Evolutionary conservation across 805 yeast genomes (phyloP).

Genomic region (Teunomyces tritomae): DNA sequence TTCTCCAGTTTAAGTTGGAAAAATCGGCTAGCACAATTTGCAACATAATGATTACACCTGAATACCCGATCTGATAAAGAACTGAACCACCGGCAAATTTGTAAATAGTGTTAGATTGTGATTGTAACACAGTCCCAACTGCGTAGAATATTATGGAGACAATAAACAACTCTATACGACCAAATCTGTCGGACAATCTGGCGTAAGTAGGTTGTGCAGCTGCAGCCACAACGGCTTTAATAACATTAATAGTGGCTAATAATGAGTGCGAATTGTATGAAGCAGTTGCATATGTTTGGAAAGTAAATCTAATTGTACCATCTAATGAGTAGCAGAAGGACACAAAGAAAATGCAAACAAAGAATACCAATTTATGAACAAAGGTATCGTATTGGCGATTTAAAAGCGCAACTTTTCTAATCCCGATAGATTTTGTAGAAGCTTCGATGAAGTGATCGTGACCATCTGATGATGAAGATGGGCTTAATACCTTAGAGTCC

Average conservation of each 20-base stretch:
- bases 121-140: slow-evolving; percentile 63
- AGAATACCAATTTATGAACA: slow-evolving; percentile 39
- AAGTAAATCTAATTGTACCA: slow-evolving; percentile 45
- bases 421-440: slow-evolving; percentile 44
- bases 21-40: slow-evolving; percentile 63
- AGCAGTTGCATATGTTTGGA: slow-evolving; percentile 54
- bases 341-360: slow-evolving; percentile 49
- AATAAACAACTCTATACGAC: slow-evolving; percentile 53
- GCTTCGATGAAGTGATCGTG: slow-evolving; percentile 3
- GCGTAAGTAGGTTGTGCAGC: slow-evolving; percentile 67
- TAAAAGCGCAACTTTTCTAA: slow-evolving; percentile 54
- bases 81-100: slow-evolving; percentile 67
- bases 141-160: slow-evolving; percentile 53
- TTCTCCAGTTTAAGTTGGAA: slow-evolving; percentile 69
- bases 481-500: background rate
- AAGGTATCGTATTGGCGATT: slow-evolving; percentile 44
- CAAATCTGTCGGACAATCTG: slow-evolving; percentile 63
- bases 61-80: slow-evolving; percentile 48
- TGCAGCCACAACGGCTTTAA: slow-evolving; percentile 60
- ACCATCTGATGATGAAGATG: background rate
- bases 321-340: slow-evolving; percentile 63
- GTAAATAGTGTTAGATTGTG: slow-evolving; percentile 56
- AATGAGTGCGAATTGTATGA: slow-evolving; percentile 55
- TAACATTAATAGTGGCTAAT: slow-evolving; percentile 56
- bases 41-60: slow-evolving; percentile 58